These are phyloP conservation scores for Calendula officinalis DNA, from an alignment of 129 eudicot species.

Conservation along the genomic window DNA sequence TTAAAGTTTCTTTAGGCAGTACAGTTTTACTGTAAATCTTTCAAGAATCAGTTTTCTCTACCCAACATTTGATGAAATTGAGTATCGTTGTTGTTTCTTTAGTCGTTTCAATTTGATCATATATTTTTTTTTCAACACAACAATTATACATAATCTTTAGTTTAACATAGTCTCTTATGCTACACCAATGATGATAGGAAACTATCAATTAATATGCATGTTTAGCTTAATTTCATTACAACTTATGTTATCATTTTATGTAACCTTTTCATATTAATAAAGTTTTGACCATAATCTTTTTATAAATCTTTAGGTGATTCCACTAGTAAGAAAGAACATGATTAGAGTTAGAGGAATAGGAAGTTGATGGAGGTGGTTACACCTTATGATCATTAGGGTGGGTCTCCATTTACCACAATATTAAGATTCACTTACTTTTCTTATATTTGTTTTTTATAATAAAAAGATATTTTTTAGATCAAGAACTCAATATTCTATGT, in stretches of 20 bases:
- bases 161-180: too few relatives aligned
- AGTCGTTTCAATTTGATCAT: neutral
- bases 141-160: too few relatives aligned
- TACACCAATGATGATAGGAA: too few relatives aligned
- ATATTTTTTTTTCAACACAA: neutral
- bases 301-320: slow-evolving; percentile 9
- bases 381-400: slow-evolving; percentile 30
- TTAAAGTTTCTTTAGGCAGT: neutral
- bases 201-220: too few relatives aligned
- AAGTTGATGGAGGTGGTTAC: slow-evolving; percentile 29
- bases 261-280: neutral
- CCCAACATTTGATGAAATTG: too few relatives aligned
- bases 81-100: neutral
- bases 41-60: too few relatives aligned
- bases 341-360: slow-evolving; percentile 16
- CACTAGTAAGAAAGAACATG: slow-evolving; percentile 12
- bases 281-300: neutral
- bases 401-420: slow-evolving; percentile 35
- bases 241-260: neutral
- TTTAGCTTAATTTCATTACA: neutral
- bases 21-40: too few relatives aligned
- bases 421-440: slow-evolving; percentile 19
- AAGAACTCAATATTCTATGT: neutral
- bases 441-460: neutral
- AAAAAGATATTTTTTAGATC: neutral